Evolutionary conservation across 306 rosid genomes (phyloP).

Genomic region (Quercus aquifolioides): DNA sequence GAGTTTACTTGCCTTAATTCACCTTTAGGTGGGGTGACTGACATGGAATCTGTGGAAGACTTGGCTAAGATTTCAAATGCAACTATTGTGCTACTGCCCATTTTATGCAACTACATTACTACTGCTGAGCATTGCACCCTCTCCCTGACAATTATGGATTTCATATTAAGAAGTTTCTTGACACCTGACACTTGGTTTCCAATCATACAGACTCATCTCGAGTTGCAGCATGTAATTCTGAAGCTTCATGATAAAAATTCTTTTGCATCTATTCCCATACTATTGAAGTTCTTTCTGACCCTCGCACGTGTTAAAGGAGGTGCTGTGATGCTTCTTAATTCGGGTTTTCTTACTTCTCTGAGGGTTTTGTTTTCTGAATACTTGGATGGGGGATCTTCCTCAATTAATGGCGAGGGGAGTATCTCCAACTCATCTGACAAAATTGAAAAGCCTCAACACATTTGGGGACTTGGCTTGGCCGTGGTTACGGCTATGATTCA

Average conservation of each 20-base stretch:
- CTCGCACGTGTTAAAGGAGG: constrained; percentile 82
- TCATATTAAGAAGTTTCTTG: constrained; percentile 65
- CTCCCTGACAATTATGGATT: constrained; percentile 63
- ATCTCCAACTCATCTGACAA: constrained; percentile 35
- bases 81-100: constrained; percentile 69
- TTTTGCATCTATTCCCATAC: constrained; percentile 45
- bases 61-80: constrained; percentile 60
- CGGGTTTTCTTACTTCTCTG: constrained; percentile 72
- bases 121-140: constrained; percentile 65
- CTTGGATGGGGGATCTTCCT: constrained; percentile 35
- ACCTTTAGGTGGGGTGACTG: constrained; percentile 30
- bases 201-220: constrained; percentile 67
- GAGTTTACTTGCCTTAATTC: constrained; percentile 46
- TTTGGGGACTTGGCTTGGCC: constrained; percentile 90
- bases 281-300: constrained; percentile 83
- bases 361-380: constrained; percentile 57
- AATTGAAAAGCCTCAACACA: constrained; percentile 53
- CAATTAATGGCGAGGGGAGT: constrained; percentile 28
- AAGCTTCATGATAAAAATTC: constrained; percentile 68
- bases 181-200: constrained; percentile 82
- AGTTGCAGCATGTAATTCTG: constrained; percentile 56
- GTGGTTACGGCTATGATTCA: constrained; percentile 84
- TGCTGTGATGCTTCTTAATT: constrained; percentile 76
- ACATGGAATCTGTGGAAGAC: constrained; percentile 44
- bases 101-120: constrained; percentile 65